These are phyloP conservation scores for Ceratocystis smalleyi DNA, from an alignment of 2,329 filamentous ascomycete genomes.

Conservation along the genomic window DNA sequence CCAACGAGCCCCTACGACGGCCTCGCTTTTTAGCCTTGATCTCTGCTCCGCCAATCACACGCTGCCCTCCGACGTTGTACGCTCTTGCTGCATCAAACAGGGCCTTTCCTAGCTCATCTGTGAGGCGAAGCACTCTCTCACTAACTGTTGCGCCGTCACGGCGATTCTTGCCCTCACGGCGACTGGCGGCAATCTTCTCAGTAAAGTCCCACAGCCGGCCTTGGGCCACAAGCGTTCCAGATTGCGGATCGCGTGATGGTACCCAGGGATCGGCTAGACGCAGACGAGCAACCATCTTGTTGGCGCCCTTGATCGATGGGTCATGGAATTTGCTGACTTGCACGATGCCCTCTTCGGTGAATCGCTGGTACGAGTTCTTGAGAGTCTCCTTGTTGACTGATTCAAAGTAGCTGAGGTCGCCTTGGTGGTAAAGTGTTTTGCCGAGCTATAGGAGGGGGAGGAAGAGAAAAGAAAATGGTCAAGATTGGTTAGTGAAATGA, in stretches of 20 bases:
- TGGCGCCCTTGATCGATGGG: constrained; percentile 20
- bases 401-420: constrained; percentile 92
- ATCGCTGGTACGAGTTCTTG: constrained; percentile 78
- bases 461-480: background rate
- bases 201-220: constrained; percentile 85
- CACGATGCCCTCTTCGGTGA: constrained; percentile 82
- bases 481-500: background rate
- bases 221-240: constrained; percentile 46
- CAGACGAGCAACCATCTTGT: constrained; percentile 44
- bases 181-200: constrained; percentile 65
- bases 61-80: constrained; percentile 37
- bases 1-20: constrained; percentile 34
- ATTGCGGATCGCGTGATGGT: constrained; percentile 47
- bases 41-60: constrained; percentile 25
- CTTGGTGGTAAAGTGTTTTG: constrained; percentile 94
- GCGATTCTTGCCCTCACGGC: constrained; percentile 87
- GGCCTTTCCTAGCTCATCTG: constrained; percentile 54
- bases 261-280: constrained; percentile 61
- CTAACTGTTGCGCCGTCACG: constrained; percentile 85
- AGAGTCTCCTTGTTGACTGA: constrained; percentile 96
- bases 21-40: constrained; percentile 32
- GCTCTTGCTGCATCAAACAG: constrained; percentile 47
- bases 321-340: constrained; percentile 55
- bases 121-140: constrained; percentile 60
- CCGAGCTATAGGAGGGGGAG: constrained; percentile 44